phyloP scores from a whole-genome alignment of 768 basidiomycete species.

The Leccinum pellstonianum region DNA sequence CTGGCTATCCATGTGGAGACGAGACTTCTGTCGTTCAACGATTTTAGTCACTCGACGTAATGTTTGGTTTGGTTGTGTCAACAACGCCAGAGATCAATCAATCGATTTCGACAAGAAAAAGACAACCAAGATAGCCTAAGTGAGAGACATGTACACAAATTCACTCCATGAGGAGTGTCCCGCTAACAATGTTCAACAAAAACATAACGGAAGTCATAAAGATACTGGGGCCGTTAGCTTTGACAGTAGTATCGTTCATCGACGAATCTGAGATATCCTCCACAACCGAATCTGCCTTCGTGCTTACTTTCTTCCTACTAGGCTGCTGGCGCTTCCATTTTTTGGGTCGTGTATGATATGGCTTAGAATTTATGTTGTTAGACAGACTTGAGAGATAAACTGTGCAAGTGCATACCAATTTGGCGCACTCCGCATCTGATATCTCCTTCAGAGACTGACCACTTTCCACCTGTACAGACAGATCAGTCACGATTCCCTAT shows the following conservation, averaged over 20 bases:
- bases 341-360: too few species aligned
- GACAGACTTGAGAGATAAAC: not conserved
- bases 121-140: not conserved
- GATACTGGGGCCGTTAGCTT: not conserved
- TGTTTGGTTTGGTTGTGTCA: slow-evolving; percentile 28
- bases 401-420: slow-evolving; percentile 3
- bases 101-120: not conserved
- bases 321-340: not conserved
- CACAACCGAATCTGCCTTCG: not conserved
- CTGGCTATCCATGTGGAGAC: slow-evolving; percentile 15
- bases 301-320: not conserved
- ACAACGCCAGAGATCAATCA: too few species aligned
- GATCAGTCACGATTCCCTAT: not conserved
- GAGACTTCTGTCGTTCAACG: not conserved
- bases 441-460: slow-evolving; percentile 7
- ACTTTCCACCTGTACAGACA: slow-evolving; percentile 8
- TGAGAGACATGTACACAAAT: not conserved
- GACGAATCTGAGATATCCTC: not conserved
- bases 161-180: not conserved
- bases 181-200: slow-evolving; percentile 6
- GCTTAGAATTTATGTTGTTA: slow-evolving; percentile 1
- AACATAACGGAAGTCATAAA: not conserved
- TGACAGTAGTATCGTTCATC: not conserved
- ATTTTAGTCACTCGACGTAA: not conserved
- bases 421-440: not conserved